Percentiles rank a stretch among this genome's conserved stretches.
Evolutionary conservation across 495 filamentous ascomycete genomes (phyloP).

Genomic region (Daldinia childiae): DNA sequence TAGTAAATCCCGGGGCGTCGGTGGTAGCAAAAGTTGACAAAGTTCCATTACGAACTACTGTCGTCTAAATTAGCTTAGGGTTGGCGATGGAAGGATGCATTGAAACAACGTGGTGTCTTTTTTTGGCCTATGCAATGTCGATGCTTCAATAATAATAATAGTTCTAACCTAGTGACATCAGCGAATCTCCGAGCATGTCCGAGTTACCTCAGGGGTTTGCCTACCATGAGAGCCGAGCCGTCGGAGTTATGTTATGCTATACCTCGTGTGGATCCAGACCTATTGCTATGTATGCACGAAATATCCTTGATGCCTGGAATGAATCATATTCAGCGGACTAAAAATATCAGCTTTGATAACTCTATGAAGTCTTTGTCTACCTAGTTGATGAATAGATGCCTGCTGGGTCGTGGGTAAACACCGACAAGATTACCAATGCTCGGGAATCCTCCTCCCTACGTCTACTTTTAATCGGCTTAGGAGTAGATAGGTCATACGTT

Average conservation of each 20-base stretch:
- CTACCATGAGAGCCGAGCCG: background rate
- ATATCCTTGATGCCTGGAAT: background rate
- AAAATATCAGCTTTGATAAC: background rate
- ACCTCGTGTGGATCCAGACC: background rate
- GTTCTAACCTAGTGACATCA: background rate
- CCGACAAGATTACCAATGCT: background rate
- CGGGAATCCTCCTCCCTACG: background rate
- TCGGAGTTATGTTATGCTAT: constrained; percentile 8
- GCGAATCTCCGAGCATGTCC: constrained; percentile 7
- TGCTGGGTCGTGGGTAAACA: background rate
- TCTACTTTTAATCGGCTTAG: background rate
- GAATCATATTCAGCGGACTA: background rate
- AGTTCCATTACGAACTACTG: background rate
- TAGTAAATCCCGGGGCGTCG: background rate
- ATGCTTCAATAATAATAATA: background rate
- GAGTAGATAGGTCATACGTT: background rate
- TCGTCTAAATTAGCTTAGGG: constrained; percentile 1
- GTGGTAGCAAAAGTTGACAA: background rate
- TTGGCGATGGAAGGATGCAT: background rate
- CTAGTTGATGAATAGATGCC: background rate
- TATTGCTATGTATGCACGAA: background rate
- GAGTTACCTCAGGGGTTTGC: background rate
- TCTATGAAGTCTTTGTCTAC: background rate
- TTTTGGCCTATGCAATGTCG: background rate
- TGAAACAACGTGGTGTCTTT: background rate